phyloP scores from a whole-genome alignment of 495 filamentous ascomycete species.

The Penicillium waksmanii region DNA sequence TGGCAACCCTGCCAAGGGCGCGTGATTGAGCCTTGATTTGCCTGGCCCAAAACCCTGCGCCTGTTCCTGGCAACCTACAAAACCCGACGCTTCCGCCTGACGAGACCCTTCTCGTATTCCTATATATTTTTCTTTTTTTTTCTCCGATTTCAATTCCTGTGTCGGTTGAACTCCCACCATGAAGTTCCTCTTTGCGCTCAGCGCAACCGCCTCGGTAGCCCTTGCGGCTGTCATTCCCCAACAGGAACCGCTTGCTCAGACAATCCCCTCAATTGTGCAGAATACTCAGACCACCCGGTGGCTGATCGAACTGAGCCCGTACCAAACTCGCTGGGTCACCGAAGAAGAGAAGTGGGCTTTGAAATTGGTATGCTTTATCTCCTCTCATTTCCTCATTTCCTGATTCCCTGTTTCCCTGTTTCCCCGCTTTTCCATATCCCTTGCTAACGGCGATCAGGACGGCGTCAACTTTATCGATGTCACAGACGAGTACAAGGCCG shows the following conservation, averaged over 20 bases:
- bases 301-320: conserved; percentile 87
- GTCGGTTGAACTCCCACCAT: conserved; percentile 20
- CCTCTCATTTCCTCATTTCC: not conserved
- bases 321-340: conserved; percentile 80
- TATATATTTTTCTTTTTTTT: conserved; percentile 9
- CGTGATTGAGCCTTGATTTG: conserved; percentile 14
- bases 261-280: conserved; percentile 31
- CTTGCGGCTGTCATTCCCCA: conserved; percentile 42
- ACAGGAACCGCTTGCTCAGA: conserved; percentile 37
- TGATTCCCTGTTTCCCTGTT: not conserved
- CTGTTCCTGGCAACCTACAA: conserved; percentile 17
- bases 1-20: conserved; percentile 16
- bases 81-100: conserved; percentile 6
- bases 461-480: conserved; percentile 95
- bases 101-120: too few relatives aligned
- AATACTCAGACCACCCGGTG: conserved; percentile 55
- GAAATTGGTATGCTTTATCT: conserved; percentile 65
- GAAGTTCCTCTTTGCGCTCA: conserved; percentile 40
- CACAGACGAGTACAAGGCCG: conserved; percentile 61
- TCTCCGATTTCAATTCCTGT: not conserved
- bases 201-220: conserved; percentile 37
- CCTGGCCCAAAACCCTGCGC: conserved; percentile 11
- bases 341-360: conserved; percentile 95
- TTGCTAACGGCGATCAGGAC: conserved; percentile 52
- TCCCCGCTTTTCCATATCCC: not conserved